phyloP scores from a whole-genome alignment of 345 rosid genomes.

The Zanthoxylum bungeanum region DNA sequence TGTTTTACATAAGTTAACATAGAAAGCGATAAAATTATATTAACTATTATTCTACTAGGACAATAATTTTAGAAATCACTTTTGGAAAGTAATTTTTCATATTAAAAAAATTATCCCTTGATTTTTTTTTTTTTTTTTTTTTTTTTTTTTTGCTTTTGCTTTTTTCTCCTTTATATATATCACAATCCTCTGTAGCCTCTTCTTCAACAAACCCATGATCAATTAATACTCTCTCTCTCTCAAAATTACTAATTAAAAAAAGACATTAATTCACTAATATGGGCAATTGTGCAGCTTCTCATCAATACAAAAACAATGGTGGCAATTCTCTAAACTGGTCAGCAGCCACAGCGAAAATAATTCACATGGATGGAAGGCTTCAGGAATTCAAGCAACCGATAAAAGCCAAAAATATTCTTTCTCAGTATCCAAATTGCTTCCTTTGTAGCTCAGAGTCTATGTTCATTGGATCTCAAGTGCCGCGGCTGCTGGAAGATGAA shows the following conservation, averaged over 20 bases:
- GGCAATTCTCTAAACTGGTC: constrained; percentile 2
- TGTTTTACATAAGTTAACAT: too few relatives aligned
- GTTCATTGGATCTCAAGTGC: constrained; percentile 24
- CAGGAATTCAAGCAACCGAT: constrained; percentile 32
- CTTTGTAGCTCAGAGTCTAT: constrained; percentile 45
- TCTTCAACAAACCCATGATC: not conserved
- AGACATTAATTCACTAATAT: not conserved
- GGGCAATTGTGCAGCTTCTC: constrained; percentile 43
- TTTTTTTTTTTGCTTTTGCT: not conserved
- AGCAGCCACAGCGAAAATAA: constrained; percentile 28
- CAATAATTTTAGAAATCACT: too few relatives aligned
- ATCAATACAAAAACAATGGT: constrained; percentile 3
- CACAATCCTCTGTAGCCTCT: not conserved
- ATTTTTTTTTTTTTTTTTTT: too few relatives aligned
- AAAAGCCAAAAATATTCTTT: constrained; percentile 30
- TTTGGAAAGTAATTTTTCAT: not conserved
- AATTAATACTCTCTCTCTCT: not conserved
- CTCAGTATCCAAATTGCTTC: constrained; percentile 34
- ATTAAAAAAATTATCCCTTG: not conserved
- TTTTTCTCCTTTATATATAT: not conserved
- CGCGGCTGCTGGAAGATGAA: constrained; percentile 28
- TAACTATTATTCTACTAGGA: too few relatives aligned
- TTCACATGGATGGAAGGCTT: constrained; percentile 38
- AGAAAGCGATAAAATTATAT: too few relatives aligned
- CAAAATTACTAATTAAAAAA: not conserved